Conservation (phyloP, 257 asterid species). For the Oldenlandia corymbosa region DNA sequence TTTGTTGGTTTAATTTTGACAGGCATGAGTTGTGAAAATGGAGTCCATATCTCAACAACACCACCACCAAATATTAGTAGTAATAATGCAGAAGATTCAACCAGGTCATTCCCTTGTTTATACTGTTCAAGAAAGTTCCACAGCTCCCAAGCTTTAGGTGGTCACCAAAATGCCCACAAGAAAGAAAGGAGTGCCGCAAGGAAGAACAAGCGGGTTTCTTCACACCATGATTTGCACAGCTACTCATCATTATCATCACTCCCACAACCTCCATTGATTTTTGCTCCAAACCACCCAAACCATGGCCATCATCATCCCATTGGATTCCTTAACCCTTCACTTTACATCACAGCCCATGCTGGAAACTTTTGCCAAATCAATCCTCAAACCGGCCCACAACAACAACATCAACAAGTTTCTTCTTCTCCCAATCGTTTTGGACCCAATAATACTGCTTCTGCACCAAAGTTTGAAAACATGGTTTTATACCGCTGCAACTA, state of each 20-base stretch:
- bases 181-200: slow-evolving; percentile 78
- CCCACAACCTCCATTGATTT: slow-evolving; percentile 36
- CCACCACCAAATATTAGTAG: no score
- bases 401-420: no score
- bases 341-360: slow-evolving; percentile 47
- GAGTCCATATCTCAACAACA: slow-evolving; percentile 18
- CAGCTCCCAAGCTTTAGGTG: slow-evolving; percentile 92
- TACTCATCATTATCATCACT: slow-evolving; percentile 22
- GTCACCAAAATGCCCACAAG: slow-evolving; percentile 97
- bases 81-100: slow-evolving; percentile 37
- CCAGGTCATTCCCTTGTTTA: slow-evolving; percentile 65
- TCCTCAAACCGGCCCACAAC: no score
- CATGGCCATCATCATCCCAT: slow-evolving; percentile 46
- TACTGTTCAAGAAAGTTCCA: slow-evolving; percentile 81
- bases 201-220: slow-evolving; percentile 39
- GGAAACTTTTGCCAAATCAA: slow-evolving; percentile 40
- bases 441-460: slow-evolving; percentile 19
- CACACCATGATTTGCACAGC: slow-evolving; percentile 9
- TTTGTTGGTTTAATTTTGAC: background rate
- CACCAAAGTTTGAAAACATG: slow-evolving; percentile 37
- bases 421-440: slow-evolving; percentile 20
- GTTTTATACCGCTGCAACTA: slow-evolving; percentile 35
- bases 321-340: slow-evolving; percentile 48
- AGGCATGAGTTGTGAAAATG: slow-evolving; percentile 52
- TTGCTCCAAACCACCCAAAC: slow-evolving; percentile 48